Evolutionary conservation across 306 rosid genomes (phyloP), one percentile per base, ranked within the genome.

Genomic region (Fragaria nilgerrensis): DNA sequence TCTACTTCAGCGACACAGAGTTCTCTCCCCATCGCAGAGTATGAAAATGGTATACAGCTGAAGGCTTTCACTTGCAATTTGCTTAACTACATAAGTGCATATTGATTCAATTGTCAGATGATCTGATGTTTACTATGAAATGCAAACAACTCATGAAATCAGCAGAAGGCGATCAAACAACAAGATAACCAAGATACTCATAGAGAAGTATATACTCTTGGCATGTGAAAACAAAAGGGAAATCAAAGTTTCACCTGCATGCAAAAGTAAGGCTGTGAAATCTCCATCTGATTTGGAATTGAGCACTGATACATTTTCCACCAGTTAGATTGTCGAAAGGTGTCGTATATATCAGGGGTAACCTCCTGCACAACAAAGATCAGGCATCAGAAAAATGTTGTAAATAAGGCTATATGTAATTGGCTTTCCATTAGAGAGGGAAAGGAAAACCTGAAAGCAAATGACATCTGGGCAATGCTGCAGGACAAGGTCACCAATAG

Each of bases 11-110:
- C 88, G 78, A 89, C 76, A 81, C 96, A 90, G 43, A 94, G 95
- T 78, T 90, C 95, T 85, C 98, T 90, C 62, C 95, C 98, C 98
- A 92, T 92, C 16, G 74, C 45, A 58, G 97, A 87, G 84, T 92
- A 89, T 43, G 80, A 63, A 80, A 94, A 92, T 68, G 96, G 83
- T 68, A 79, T 79, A 66, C 65, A 79, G 80, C 82, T 80, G 86
- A 92, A 90, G 75, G 93, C 86, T 84, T 92, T 92, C 50, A 88
- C 96, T 6, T 84, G 86, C 77, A 88, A 65, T 68, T 89, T 94
- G 97, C 95, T 92, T 80, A 92, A 84, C 98, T 94, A 6, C 23
- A 64, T 7, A 64, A 14, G 67, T 17, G 83, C 77, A 88, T 49
- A 80, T 44, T 15, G 59, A 77, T 69, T 69, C 70, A 27, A 23